Base-by-base conservation (phyloP, 2,329 filamentous ascomycete species). In the Scortechinia acanthostroma region DNA sequence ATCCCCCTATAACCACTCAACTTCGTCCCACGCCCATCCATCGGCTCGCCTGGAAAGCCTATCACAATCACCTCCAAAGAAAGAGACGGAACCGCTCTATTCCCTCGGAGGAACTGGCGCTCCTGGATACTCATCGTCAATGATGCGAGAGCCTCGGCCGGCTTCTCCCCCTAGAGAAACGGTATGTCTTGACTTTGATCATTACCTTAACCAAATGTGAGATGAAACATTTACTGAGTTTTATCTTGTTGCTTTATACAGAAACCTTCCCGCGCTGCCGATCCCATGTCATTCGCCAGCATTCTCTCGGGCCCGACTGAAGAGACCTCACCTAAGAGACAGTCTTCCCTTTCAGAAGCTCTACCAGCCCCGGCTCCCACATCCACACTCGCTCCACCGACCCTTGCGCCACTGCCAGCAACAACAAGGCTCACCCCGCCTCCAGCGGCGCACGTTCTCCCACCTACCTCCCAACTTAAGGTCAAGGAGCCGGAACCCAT, bases 281-380 rank as follows among this genome's bases (percentile, higher is more conserved):
- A 40, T 19, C 35, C 35, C 35, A 40, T 40, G 35, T 40, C 35
- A 19, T 40, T 40, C 20, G 35, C 35, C 17, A 40, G 35, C 17
- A 40, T 40, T 17, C 17, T 40, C 10, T 40, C 35, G 35, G 35
- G 35, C 10, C 35, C 35, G 6, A 13, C 35, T 13, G 35, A 40
- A 40, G 35, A 40, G 10, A 6, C 14, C 13, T 17, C 35, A 6
- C 10, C 35, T 19, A 10, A 19, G 17, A 40, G 17, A 19, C 25
- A 10, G 25, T 30, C 25, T 30, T n/a, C 25, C 25, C 25, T 10
- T n/a, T n/a, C n/a, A n/a, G n/a, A n/a, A n/a, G n/a, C n/a, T n/a
- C n/a, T n/a, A n/a, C 25, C 25, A 10, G 10, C 25, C n/a, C 35
- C 10, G 14, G 6, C 35, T 40, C 17, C 35, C 35, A 10, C 35